Percentiles rank a stretch among this genome's conserved stretches.
phyloP scores from a whole-genome alignment of 208 protist species.

The Eutreptiella sp. region DNA sequence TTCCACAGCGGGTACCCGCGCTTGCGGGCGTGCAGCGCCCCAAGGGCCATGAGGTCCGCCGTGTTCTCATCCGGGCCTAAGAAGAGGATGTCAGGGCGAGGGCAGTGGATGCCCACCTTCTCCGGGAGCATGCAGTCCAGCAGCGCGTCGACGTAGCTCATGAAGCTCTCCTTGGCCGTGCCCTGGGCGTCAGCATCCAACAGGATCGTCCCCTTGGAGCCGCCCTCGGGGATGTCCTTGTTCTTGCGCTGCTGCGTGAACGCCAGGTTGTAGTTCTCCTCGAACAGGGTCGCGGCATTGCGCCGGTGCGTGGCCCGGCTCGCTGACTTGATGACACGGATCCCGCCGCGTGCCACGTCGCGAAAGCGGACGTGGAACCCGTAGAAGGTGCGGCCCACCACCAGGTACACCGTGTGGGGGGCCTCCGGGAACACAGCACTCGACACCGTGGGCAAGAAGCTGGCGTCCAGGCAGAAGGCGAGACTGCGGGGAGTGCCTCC shows the following conservation, averaged over 20 bases:
- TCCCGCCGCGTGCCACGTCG: slow-evolving; percentile 62
- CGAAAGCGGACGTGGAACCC: slow-evolving; percentile 68
- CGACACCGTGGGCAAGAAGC: slow-evolving; percentile 27
- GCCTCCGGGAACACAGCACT: slow-evolving; percentile 25
- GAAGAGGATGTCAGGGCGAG: slow-evolving; percentile 64
- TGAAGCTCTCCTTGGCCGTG: slow-evolving; percentile 35
- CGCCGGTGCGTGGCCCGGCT: slow-evolving; percentile 36
- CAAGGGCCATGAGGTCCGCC: slow-evolving; percentile 25
- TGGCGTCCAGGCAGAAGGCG: slow-evolving; percentile 41
- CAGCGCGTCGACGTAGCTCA: slow-evolving; percentile 59
- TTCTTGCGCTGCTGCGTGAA: slow-evolving; percentile 67
- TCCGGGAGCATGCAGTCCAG: slow-evolving; percentile 48
- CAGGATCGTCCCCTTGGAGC: slow-evolving; percentile 56
- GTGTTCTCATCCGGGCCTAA: slow-evolving; percentile 62
- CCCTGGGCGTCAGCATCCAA: not conserved
- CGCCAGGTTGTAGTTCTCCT: slow-evolving; percentile 71
- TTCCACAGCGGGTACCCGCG: slow-evolving; percentile 57
- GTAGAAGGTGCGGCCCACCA: slow-evolving; percentile 58
- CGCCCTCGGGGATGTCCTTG: slow-evolving; percentile 74
- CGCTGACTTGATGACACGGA: slow-evolving; percentile 55
- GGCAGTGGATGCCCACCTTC: slow-evolving; percentile 7
- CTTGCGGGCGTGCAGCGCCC: slow-evolving; percentile 30
- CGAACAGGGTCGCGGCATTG: slow-evolving; percentile 49
- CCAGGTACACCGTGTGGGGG: slow-evolving; percentile 57
- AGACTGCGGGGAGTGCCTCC: slow-evolving; percentile 43